These are phyloP conservation scores for Phytophthora sojae DNA, from an alignment of 352 stramenopile genomes.

Conservation along the genomic window DNA sequence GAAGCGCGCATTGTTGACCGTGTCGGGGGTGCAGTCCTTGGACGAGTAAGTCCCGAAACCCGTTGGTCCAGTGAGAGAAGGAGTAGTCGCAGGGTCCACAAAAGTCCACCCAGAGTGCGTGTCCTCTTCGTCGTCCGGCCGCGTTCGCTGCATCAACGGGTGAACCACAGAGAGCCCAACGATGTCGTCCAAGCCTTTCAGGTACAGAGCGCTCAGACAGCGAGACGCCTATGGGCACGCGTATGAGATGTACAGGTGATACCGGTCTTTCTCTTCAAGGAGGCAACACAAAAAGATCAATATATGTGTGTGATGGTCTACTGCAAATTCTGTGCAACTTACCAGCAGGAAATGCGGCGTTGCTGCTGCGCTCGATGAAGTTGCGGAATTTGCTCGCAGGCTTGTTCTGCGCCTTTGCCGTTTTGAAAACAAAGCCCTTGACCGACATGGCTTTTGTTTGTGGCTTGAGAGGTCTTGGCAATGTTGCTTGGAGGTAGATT, in stretches of 20 bases:
- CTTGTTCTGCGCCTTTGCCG: slow-evolving; percentile 20
- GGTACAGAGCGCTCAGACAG: slow-evolving; percentile 67
- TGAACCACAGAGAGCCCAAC: slow-evolving; percentile 87
- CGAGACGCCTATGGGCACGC: slow-evolving; percentile 86
- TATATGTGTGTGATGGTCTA: background rate
- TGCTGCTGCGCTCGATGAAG: slow-evolving; percentile 36
- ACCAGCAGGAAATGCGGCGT: slow-evolving; percentile 35
- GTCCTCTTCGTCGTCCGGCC: slow-evolving; percentile 64
- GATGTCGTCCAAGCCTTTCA: slow-evolving; percentile 93
- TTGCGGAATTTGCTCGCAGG: slow-evolving; percentile 35
- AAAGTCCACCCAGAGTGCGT: slow-evolving; percentile 90
- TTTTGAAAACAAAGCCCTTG: slow-evolving; percentile 20
- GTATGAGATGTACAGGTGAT: slow-evolving; percentile 93
- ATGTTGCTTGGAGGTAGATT: background rate
- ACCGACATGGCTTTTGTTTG: slow-evolving; percentile 5
- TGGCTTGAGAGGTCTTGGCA: background rate
- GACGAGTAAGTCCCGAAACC: slow-evolving; percentile 47
- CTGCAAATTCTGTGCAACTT: background rate
- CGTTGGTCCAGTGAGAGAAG: slow-evolving; percentile 38
- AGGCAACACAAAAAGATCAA: background rate
- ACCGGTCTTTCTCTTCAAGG: slow-evolving; percentile 39
- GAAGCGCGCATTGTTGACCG: slow-evolving; percentile 65
- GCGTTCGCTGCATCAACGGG: slow-evolving; percentile 71
- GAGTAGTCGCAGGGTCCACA: slow-evolving; percentile 51
- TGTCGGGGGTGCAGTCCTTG: slow-evolving; percentile 54